These are phyloP conservation scores for Cunninghamia lanceolata DNA, from an alignment of 75 land plant genomes.

Conservation along the genomic window DNA sequence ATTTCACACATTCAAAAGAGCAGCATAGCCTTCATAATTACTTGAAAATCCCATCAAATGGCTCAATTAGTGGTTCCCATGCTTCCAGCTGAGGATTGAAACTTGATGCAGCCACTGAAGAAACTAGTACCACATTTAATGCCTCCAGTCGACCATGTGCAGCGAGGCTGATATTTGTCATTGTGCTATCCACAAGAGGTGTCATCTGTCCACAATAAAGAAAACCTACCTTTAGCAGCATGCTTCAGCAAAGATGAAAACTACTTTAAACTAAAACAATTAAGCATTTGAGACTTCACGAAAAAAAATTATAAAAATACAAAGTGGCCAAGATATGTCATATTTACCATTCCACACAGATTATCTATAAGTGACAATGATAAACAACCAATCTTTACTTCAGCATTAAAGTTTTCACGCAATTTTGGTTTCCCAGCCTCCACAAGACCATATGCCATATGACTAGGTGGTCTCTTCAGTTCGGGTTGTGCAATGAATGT, in stretches of 20 bases:
- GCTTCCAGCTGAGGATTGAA: conserved; percentile 90
- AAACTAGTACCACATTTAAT: conserved; percentile 79
- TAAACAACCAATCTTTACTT: conserved; percentile 69
- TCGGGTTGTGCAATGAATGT: conserved; percentile 96
- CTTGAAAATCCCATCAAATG: conserved; percentile 99
- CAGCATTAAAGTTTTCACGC: conserved; percentile 74
- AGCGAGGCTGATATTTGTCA: conserved; percentile 85
- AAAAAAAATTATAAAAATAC: conserved; percentile 3
- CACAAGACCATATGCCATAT: conserved; percentile 78
- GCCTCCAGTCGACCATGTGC: conserved; percentile 90
- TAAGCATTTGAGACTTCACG: not conserved
- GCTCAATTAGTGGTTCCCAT: conserved; percentile 98
- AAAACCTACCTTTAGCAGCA: not conserved
- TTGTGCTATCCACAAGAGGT: conserved; percentile 76
- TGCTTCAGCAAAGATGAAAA: not conserved
- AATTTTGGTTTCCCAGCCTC: conserved; percentile 65
- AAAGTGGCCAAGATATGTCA: not conserved
- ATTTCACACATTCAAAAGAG: not conserved
- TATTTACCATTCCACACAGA: conserved; percentile 72
- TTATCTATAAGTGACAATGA: conserved; percentile 84
- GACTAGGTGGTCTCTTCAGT: conserved; percentile 70
- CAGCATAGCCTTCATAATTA: conserved; percentile 23
- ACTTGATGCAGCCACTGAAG: conserved; percentile 91
- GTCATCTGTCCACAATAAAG: conserved; percentile 64
- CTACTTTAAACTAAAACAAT: not conserved